Percentiles rank a stretch among this genome's conserved stretches.
These are phyloP conservation scores for Tulasnella sp. DNA, from an alignment of 768 basidiomycete genomes.

Conservation along the genomic window DNA sequence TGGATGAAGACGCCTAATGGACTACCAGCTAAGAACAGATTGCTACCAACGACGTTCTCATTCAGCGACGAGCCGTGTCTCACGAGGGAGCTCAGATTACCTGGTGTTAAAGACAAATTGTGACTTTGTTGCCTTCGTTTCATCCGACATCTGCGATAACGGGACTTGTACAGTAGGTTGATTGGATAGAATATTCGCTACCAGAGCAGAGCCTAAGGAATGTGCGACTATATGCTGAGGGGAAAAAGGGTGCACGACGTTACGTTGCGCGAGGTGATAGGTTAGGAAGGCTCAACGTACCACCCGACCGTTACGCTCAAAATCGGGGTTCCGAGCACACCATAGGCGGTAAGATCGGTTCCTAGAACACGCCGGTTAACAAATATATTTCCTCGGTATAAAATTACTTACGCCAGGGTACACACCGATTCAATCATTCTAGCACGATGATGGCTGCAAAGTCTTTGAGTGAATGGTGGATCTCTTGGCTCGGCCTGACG, in stretches of 20 bases:
- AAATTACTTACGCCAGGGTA: background rate
- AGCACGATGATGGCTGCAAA: slow-evolving; percentile 26
- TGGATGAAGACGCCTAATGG: slow-evolving; percentile 35
- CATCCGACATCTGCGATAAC: slow-evolving; percentile 26
- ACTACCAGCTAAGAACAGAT: slow-evolving; percentile 31
- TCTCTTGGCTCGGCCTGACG: background rate
- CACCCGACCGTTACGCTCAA: slow-evolving; percentile 29
- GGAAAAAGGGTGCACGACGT: slow-evolving; percentile 29
- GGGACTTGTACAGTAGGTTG: slow-evolving; percentile 32
- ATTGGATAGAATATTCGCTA: slow-evolving; percentile 32
- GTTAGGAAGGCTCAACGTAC: slow-evolving; percentile 28
- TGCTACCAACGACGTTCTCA: slow-evolving; percentile 14
- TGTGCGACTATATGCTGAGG: slow-evolving; percentile 31
- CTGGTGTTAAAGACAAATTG: slow-evolving; percentile 28
- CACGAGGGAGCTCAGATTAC: background rate
- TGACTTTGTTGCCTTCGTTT: slow-evolving; percentile 23
- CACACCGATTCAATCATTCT: slow-evolving; percentile 34
- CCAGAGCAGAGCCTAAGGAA: slow-evolving; percentile 33
- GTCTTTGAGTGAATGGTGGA: background rate
- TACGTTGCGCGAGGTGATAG: slow-evolving; percentile 32
- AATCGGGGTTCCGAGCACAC: slow-evolving; percentile 33
- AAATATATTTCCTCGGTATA: background rate
- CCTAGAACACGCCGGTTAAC: slow-evolving; percentile 14
- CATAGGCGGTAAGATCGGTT: slow-evolving; percentile 33
- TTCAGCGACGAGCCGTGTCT: background rate